Evolutionary conservation across 2,329 filamentous ascomycete genomes (phyloP).

Genomic region (Penicillium sp.): DNA sequence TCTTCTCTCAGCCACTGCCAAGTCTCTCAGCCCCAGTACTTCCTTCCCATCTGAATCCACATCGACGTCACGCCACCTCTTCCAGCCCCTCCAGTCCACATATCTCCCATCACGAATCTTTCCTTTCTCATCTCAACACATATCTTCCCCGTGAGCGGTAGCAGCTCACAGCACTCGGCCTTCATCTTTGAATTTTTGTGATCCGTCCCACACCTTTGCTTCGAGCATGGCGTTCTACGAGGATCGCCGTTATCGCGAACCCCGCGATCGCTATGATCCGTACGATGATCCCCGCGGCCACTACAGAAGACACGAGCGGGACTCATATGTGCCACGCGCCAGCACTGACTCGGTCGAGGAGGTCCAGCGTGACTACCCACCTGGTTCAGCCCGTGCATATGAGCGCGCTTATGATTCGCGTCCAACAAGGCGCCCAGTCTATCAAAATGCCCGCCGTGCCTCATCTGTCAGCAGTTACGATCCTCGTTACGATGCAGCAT

Average conservation of each 20-base stretch:
- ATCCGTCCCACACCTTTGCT: not conserved
- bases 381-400: constrained; percentile 52
- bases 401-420: constrained; percentile 23
- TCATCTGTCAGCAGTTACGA: constrained; percentile 37
- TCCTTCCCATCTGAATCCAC: constrained; percentile 15
- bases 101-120: constrained; percentile 10
- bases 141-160: constrained; percentile 17
- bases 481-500: constrained; percentile 35
- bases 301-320: constrained; percentile 18
- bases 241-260: constrained; percentile 27
- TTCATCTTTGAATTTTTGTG: constrained; percentile 9
- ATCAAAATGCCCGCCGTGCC: constrained; percentile 37
- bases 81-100: constrained; percentile 17
- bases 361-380: constrained; percentile 77
- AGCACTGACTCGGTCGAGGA: constrained; percentile 75
- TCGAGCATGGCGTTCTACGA: constrained; percentile 39
- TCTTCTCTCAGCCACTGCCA: constrained; percentile 9
- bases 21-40: constrained; percentile 6
- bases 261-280: constrained; percentile 34
- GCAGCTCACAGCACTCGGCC: constrained; percentile 12
- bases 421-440: constrained; percentile 25
- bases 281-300: constrained; percentile 26
- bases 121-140: constrained; percentile 8
- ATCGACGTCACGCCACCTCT: constrained; percentile 28
- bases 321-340: constrained; percentile 52